Conservation (phyloP, 352 stramenopile species). For the Globisporangium orthogonon region DNA sequence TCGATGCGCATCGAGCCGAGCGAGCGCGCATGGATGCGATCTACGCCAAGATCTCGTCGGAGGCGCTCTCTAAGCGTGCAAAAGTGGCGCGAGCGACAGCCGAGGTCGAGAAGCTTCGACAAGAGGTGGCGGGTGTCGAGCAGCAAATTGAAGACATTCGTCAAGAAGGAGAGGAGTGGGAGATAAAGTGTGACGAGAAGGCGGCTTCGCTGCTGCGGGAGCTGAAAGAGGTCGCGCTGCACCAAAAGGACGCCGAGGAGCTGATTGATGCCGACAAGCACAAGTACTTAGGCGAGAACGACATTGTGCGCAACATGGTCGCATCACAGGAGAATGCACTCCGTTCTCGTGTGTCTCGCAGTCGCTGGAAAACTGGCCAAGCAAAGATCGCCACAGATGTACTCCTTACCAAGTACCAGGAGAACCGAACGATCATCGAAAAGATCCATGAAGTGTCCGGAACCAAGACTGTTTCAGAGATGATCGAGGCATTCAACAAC, state of each 20-base stretch:
- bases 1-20: constrained; percentile 67
- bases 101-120: constrained; percentile 50
- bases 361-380: constrained; percentile 66
- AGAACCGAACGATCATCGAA: constrained; percentile 76
- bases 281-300: constrained; percentile 67
- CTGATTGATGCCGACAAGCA: constrained; percentile 50
- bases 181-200: constrained; percentile 44
- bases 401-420: constrained; percentile 70
- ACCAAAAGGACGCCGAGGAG: constrained; percentile 48
- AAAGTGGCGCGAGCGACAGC: constrained; percentile 35
- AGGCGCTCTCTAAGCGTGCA: constrained; percentile 49
- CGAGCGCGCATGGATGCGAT: constrained; percentile 66
- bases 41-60: constrained; percentile 64
- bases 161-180: constrained; percentile 53
- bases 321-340: constrained; percentile 43
- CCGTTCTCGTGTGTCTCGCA: constrained; percentile 44
- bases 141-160: constrained; percentile 54
- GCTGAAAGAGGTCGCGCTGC: constrained; percentile 58
- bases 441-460: constrained; percentile 79
- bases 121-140: constrained; percentile 47
- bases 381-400: constrained; percentile 55
- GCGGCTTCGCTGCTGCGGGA: constrained; percentile 52
- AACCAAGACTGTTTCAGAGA: constrained; percentile 69
- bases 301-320: constrained; percentile 54
- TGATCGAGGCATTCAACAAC: constrained; percentile 84